Evolutionary conservation across 345 rosid species (phyloP).

Genomic region (Bruguiera parviflora): DNA sequence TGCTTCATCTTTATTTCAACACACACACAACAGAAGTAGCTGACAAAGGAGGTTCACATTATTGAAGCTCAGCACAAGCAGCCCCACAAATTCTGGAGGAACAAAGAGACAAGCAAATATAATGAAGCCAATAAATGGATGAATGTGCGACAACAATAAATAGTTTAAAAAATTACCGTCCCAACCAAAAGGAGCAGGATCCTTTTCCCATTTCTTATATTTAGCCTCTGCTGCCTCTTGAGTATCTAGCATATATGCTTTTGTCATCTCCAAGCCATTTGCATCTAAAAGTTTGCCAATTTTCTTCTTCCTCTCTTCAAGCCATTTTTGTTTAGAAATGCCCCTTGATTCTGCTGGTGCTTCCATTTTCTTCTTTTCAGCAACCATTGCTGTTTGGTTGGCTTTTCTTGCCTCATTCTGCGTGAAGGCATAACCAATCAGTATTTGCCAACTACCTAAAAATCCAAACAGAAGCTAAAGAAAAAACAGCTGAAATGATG

Average conservation of each 20-base stretch:
- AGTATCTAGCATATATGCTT: constrained; percentile 87
- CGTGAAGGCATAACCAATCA: constrained; percentile 11
- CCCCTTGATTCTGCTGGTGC: constrained; percentile 80
- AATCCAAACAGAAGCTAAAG: background rate
- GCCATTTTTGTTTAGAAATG: constrained; percentile 91
- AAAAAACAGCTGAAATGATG: constrained; percentile 9
- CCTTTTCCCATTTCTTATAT: constrained; percentile 97
- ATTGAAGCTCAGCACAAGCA: too few species aligned
- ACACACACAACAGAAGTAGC: too few species aligned
- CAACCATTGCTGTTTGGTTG: constrained; percentile 79
- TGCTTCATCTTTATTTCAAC: too few species aligned
- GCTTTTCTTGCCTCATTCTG: constrained; percentile 90
- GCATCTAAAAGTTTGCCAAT: constrained; percentile 90
- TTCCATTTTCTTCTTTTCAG: constrained; percentile 93
- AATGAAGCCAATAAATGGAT: too few species aligned
- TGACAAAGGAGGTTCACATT: too few species aligned
- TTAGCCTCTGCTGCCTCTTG: constrained; percentile 87
- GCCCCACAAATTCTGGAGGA: too few species aligned
- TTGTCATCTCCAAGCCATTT: constrained; percentile 81
- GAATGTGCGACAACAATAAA: too few species aligned
- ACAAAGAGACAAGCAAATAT: too few species aligned
- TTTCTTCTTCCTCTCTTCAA: constrained; percentile 81
- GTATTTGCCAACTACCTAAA: background rate
- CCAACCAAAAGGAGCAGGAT: constrained; percentile 96
- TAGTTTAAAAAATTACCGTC: constrained; percentile 54